Base-by-base conservation (phyloP, 2,329 filamentous ascomycete species). In the Phaeophleospora eucalypticola region DNA sequence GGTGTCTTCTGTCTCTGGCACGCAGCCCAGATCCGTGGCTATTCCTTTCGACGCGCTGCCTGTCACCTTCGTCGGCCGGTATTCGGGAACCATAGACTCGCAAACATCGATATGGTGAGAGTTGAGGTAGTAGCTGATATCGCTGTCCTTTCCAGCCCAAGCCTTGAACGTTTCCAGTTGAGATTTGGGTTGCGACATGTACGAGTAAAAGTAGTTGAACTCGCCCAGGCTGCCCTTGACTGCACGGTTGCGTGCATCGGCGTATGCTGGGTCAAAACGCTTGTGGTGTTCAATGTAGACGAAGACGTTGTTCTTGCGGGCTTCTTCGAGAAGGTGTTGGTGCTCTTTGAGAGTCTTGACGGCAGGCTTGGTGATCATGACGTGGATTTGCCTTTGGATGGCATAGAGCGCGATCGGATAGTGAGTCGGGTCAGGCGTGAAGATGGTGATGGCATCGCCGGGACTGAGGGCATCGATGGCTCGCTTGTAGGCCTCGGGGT, bases 131-230 rank as follows among this genome's bases (percentile, higher is more conserved):
- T 96, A 96, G 8, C 85, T 90, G 61, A 96, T 96, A 68, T 96
- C 91, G 21, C 85, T 90, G 59, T 95, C 89, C 61, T 84, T 82
- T 54, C 90, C 90, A 0, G 90, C 90, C 89, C 89, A 95, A 2
- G 89, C 86, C 70, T 89, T 90, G 82, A 95, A 95, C 0, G 89
- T 95, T 75, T 94, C 87, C 39, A 95, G 80, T 72, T 95, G 89
- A 41, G 79, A 88, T 73, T 94, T 95, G 51, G 85, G 87, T 75
- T 95, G 89, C 41, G 83, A 88, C 89, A 95, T 95, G 79, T 96
- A 96, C 60, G 81, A 86, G 78, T 95, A 96, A 68, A 95, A 96
- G 77, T 96, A 96, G 76, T 95, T 95, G 81, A 96, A 96, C 71
- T 95, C 89, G 55, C 90, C 90, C 6, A 96, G 75, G 43, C 41